Percentiles rank a stretch among this genome's conserved stretches.
Conservation (phyloP, 148 eudicot species). For the Mesembryanthemum crystallinum region DNA sequence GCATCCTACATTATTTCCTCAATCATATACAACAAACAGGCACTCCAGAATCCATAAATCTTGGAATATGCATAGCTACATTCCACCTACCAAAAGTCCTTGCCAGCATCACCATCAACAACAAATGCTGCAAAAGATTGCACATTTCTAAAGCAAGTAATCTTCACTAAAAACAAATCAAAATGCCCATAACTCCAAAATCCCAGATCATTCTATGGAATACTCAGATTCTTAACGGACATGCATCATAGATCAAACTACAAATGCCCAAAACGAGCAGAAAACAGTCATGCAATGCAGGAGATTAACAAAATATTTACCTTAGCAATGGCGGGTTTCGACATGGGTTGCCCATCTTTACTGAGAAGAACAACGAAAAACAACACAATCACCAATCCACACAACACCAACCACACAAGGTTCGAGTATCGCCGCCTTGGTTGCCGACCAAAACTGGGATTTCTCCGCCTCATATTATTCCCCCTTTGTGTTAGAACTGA, state of each 20-base stretch:
- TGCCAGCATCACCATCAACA: slow-evolving; percentile 6
- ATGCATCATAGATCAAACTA: slow-evolving; percentile 1
- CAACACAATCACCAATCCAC: slow-evolving; percentile 51
- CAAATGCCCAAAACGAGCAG: not conserved
- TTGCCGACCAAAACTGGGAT: slow-evolving; percentile 60
- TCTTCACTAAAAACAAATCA: not conserved
- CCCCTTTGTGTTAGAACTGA: not conserved
- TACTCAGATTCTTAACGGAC: not conserved
- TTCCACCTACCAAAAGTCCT: slow-evolving; percentile 2
- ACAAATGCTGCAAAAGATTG: not conserved
- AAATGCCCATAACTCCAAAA: not conserved
- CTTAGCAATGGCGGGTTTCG: slow-evolving; percentile 47
- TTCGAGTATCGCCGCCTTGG: slow-evolving; percentile 61
- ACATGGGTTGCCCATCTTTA: slow-evolving; percentile 44
- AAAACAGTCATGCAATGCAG: not conserved
- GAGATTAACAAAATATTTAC: slow-evolving; percentile 19
- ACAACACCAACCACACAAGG: slow-evolving; percentile 55
- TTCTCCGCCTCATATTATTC: slow-evolving; percentile 56
- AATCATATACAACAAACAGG: not conserved
- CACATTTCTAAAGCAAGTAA: not conserved
- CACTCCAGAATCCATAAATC: not conserved
- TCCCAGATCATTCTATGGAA: not conserved
- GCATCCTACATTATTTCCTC: not conserved
- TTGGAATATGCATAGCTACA: not conserved
- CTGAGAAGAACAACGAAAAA: slow-evolving; percentile 56